These are phyloP conservation scores for Lodderomyces oxycetoniae DNA, from an alignment of 1,139 yeast species.

Conservation along the genomic window DNA sequence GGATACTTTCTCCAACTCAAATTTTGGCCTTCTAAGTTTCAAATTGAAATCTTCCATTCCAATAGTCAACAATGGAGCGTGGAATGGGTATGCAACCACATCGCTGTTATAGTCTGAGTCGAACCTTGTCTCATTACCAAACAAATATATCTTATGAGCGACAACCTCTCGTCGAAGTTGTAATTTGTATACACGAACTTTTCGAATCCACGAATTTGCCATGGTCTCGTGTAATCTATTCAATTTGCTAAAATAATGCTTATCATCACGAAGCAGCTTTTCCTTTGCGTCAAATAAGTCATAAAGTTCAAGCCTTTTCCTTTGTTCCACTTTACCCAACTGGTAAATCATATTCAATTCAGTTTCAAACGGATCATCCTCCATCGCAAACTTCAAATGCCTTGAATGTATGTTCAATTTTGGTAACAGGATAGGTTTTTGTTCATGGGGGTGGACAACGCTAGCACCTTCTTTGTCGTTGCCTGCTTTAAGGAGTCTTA, in stretches of 20 bases:
- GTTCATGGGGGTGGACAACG: constrained; percentile 30
- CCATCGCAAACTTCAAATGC: constrained; percentile 47
- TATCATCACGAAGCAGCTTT: constrained; percentile 3
- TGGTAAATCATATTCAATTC: constrained; percentile 73
- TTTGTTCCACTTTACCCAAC: constrained; percentile 70
- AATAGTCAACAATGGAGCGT: constrained; percentile 63
- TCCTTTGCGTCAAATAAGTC: constrained; percentile 44
- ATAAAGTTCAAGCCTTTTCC: constrained; percentile 55
- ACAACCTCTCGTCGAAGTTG: constrained; percentile 44
- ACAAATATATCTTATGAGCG: constrained; percentile 49
- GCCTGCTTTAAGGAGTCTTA: constrained; percentile 39
- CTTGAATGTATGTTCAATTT: constrained; percentile 46
- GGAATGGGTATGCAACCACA: constrained; percentile 53
- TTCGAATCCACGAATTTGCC: constrained; percentile 42
- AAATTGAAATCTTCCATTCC: constrained; percentile 56
- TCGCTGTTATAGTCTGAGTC: constrained; percentile 46
- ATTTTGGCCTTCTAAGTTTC: constrained; percentile 49
- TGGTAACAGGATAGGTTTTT: constrained; percentile 49
- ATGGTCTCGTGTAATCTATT: constrained; percentile 17
- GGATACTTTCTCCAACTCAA: constrained; percentile 49
- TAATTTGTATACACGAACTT: constrained; percentile 45
- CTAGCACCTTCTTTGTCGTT: constrained; percentile 17
- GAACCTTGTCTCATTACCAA: constrained; percentile 39
- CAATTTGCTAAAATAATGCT: constrained; percentile 12
- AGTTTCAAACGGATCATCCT: constrained; percentile 86